Evolutionary conservation across 1,139 yeast genomes (phyloP), one percentile per base, ranked within the genome.

Genomic region (Magnusiomyces suaveolens): DNA sequence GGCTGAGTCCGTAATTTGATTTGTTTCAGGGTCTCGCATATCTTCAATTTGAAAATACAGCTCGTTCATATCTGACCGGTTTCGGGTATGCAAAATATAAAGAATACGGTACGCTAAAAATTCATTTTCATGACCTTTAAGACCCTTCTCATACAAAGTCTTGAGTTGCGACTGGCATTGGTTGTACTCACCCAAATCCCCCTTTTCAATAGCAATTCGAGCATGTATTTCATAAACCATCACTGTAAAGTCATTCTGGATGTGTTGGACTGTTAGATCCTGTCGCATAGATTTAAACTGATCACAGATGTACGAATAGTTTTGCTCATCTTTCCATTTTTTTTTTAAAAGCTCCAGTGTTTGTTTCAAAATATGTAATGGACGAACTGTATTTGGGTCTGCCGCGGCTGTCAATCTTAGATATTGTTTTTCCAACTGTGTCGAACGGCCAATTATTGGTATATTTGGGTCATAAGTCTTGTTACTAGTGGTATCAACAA

Each of bases 221-320:
- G 95, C 95, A 68, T 92, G 95, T 1, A 82, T 77, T 68, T 88
- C 95, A 68, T 92, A 92, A 0, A 89, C 96, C 54, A 72, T 66
- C 12, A 88, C 80, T 0, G 96, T 80, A 64, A 92, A 87, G 50
- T 80, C 84, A 64, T 83, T 82, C 63, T 83, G 84, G 50, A 92
- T 83, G 66, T 87, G 87, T 69, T 92, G 98, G 8, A 92, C 97
- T 2, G 95, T 87, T 60, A 92, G 72, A 70, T 92, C 98, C 68
- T 92, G 98, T 62, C 98, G 75, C 59, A 92, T 76, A 0, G 97
- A 86, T 68, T 90, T 90, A 66, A 90, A 80, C 68, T 92, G 98
- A 68, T 87, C 94, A 65, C 92, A 85, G 8, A 87, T 71, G 67
- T 90, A 92, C 29, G 83, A 76, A 66, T 92, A 92, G 56, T 76